These are phyloP conservation scores for Sporobolomyces roseus DNA, from an alignment of 768 basidiomycete genomes.

Conservation along the genomic window DNA sequence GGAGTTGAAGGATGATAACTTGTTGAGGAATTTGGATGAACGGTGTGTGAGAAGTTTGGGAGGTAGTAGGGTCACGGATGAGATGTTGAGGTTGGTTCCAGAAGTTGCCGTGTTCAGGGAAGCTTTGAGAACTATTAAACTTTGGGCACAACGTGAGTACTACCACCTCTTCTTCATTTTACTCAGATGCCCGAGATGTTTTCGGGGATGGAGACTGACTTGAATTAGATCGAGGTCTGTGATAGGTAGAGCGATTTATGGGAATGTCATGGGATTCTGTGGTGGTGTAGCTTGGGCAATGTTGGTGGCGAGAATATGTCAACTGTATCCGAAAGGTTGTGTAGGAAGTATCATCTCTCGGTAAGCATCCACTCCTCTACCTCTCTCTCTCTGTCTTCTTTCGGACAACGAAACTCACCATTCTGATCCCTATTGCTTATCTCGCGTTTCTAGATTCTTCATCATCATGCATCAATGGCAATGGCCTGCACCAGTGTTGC, in stretches of 20 bases:
- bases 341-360: conserved; percentile 94
- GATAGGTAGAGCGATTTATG: conserved; percentile 92
- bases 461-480: conserved; percentile 98
- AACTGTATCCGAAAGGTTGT: conserved; percentile 89
- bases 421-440: neutral
- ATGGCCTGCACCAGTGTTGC: conserved; percentile 96
- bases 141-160: conserved; percentile 99
- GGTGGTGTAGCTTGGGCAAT: conserved; percentile 99
- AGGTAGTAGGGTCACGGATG: conserved; percentile 91
- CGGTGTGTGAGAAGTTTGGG: conserved; percentile 90
- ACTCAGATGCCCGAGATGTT: no score
- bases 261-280: conserved; percentile 94
- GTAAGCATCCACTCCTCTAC: conserved; percentile 8
- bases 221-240: no score
- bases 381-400: neutral
- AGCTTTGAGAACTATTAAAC: conserved; percentile 87
- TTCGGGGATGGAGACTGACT: no score
- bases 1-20: conserved; percentile 81
- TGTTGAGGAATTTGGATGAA: conserved; percentile 88
- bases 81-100: conserved; percentile 89
- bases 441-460: conserved; percentile 59
- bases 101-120: conserved; percentile 92
- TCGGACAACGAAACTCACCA: neutral
- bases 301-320: conserved; percentile 98
- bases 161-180: no score